These are phyloP conservation scores for Aspergillus sclerotialis DNA, from an alignment of 2,329 filamentous ascomycete species.

Conservation along the genomic window DNA sequence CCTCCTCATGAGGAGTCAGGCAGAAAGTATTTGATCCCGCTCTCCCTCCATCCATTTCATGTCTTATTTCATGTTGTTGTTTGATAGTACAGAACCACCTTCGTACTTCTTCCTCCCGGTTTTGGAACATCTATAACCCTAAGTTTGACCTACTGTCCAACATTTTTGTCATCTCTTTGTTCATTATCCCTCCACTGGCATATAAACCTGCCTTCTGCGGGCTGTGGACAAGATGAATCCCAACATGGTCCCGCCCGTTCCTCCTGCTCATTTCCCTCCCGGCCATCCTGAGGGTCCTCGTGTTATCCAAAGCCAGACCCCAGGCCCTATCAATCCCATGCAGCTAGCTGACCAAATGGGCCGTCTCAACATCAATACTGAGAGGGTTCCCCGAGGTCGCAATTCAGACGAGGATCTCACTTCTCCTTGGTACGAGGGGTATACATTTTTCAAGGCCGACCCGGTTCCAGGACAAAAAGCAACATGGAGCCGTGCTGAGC, in stretches of 20 bases:
- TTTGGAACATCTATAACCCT: too few relatives aligned
- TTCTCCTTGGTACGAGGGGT: conserved; percentile 23
- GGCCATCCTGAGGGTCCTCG: conserved; percentile 7
- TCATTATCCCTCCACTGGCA: too few relatives aligned
- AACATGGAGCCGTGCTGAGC: conserved; percentile 24
- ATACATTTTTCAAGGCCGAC: conserved; percentile 28
- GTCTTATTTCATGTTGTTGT: too few relatives aligned
- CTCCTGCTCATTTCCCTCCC: conserved; percentile 10
- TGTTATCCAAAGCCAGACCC: conserved; percentile 6
- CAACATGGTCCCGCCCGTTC: conserved; percentile 11
- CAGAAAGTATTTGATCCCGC: too few relatives aligned
- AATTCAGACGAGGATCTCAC: conserved; percentile 2
- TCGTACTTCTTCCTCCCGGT: too few relatives aligned
- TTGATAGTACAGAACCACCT: too few relatives aligned
- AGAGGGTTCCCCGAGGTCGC: conserved; percentile 3
- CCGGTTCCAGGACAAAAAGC: conserved; percentile 20
- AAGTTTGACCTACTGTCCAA: too few relatives aligned
- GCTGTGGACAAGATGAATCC: conserved; percentile 13
- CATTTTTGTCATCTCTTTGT: too few relatives aligned
- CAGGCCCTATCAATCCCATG: conserved; percentile 5
- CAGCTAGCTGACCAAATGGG: conserved; percentile 12
- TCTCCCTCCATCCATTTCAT: too few relatives aligned
- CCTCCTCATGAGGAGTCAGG: too few relatives aligned
- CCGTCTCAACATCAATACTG: conserved; percentile 10
- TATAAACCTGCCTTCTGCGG: not conserved